Evolutionary conservation across 108 stramenopile genomes (phyloP).

Genomic region (Chaetoceros tenuissimus): DNA sequence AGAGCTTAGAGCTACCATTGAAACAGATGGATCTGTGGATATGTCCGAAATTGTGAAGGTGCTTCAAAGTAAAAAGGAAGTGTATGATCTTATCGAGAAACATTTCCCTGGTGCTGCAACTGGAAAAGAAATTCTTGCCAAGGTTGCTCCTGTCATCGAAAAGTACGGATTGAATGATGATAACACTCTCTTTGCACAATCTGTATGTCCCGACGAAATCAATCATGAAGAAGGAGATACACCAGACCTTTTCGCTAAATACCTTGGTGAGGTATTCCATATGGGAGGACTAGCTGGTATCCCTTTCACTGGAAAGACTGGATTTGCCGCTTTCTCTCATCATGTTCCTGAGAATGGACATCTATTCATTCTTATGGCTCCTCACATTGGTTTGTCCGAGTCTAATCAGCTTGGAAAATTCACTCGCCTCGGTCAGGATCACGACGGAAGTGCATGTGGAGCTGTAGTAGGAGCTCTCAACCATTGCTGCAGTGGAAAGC

Average conservation of each 20-base stretch:
- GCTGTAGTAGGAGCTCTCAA: conserved; percentile 6
- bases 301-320: conserved; percentile 18
- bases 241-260: conserved; percentile 5
- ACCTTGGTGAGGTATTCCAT: conserved; percentile 6
- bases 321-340: conserved; percentile 12
- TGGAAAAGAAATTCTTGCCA: conserved; percentile 3
- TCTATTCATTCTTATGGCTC: conserved; percentile 7
- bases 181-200: conserved; percentile 5
- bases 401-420: conserved; percentile 3
- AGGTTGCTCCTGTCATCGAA: conserved; percentile 3
- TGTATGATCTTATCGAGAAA: no score
- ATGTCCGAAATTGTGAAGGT: no score
- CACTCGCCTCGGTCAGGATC: conserved; percentile 7
- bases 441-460: conserved; percentile 9
- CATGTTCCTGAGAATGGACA: conserved; percentile 24
- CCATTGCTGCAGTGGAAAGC: conserved; percentile 8
- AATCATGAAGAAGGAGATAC: no score
- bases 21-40: no score
- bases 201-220: conserved; percentile 10
- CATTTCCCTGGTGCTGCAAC: conserved; percentile 6
- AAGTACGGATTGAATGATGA: conserved; percentile 6
- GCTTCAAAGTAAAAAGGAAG: no score
- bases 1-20: no score
- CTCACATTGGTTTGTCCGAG: conserved; percentile 6
- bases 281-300: conserved; percentile 11